These are phyloP conservation scores for Dryas drummondii DNA, from an alignment of 306 rosid genomes.

Conservation along the genomic window DNA sequence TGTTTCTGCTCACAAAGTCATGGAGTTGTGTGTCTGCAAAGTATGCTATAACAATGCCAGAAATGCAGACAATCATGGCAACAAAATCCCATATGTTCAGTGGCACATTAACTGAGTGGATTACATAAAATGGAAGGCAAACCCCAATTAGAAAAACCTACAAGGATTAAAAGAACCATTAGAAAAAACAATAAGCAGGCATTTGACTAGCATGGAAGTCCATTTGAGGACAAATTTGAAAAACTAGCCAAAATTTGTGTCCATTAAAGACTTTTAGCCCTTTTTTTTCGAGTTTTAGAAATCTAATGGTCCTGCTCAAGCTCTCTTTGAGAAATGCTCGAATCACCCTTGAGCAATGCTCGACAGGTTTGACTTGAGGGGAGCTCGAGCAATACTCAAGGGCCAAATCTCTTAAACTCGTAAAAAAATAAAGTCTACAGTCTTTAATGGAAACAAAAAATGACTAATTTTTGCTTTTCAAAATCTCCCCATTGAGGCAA, in stretches of 20 bases:
- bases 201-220: constrained; percentile 15
- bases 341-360: no score
- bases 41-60: constrained; percentile 75
- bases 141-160: constrained; percentile 73
- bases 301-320: no score
- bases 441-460: no score
- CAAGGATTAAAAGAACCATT: constrained; percentile 14
- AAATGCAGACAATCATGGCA: constrained; percentile 47
- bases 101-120: constrained; percentile 61
- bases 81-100: constrained; percentile 63
- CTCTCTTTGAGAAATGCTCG: no score
- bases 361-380: no score
- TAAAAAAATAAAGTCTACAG: no score
- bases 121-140: constrained; percentile 65
- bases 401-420: no score
- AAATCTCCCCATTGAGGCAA: not conserved
- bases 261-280: no score
- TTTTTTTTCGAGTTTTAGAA: no score
- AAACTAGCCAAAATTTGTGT: no score
- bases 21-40: constrained; percentile 79
- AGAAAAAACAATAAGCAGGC: not conserved
- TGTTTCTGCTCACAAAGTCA: constrained; percentile 59
- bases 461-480: no score
- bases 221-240: not conserved
- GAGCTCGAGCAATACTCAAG: no score